Base-by-base conservation (phyloP, 2,329 filamentous ascomycete species). In the Sordariomycetes sp. region DNA sequence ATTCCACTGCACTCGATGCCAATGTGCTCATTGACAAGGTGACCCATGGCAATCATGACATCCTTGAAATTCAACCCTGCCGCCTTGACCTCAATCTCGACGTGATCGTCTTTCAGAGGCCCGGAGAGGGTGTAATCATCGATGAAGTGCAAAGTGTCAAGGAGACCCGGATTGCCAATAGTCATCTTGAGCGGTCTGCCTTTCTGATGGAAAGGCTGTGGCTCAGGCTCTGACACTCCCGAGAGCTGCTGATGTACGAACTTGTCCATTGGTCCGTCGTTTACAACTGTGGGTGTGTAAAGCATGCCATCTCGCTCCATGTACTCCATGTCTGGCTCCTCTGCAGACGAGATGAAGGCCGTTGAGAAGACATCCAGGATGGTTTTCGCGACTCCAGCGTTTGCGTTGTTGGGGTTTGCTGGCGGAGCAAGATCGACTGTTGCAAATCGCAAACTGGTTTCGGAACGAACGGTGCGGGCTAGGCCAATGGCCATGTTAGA, bases 401-500 rank as follows among this genome's bases (percentile, higher is more conserved):
- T 24, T 27, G 25, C 26, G 11, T 14, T 14, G 5, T 5, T 41
- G 43, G 4, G 47, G 45, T 17, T 45, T 39, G 16, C 43, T 37
- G 31, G 45, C 40, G 5, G 46, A 16, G 63, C 57, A 2, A 64
- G 48, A 32, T 64, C 61, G 4, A 66, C 46, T 1, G 60, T 64
- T 4, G 57, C 56, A 31, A 64, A 61, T 17, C 51, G 56, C 20
- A 61, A 49, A 4, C 57, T 50, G 1, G 59, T 59, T 39, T 66
- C 62, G 5, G 60, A 59, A 3, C 61, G 57, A 27, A 64, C 50
- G 8, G 55, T 57, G 27, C 61, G 50, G 44, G 56, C 59, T 5
- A 64, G 48, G 29, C 61, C 61, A 4, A 51, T 50, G 4, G 63
- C 45, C 59, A 65, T 64, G 47, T 61, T 62, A 25, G 52, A 38